Evolutionary conservation across 1,139 yeast species (phyloP), one percentile per base, ranked within the genome.

Genomic region (Scheffersomyces segobiensis): DNA sequence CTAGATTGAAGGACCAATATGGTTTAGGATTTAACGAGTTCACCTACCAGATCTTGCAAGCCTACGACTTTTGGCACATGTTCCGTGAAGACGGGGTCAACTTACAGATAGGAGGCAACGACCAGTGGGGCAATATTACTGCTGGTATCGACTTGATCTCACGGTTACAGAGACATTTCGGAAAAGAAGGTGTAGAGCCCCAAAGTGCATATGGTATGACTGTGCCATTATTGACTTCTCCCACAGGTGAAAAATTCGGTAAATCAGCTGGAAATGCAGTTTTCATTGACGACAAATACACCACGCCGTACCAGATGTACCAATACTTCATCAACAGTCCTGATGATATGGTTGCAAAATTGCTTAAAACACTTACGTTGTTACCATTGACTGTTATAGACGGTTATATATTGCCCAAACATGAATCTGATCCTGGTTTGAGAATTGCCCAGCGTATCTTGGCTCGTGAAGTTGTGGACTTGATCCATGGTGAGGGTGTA

Each of bases 91-190:
- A 85, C 49, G 75, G 79, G 3, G 96, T 95, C 52, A 79, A 82
- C 54, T 73, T 93, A 47, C 98, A 95, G 74, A 86, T 96, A 26
- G 99, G 99, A 18, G 99, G 99, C 8, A 93, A 90, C 69, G 99
- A 95, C 71, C 99, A 95, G 73, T 95, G 98, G 95, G 99, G 99
- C 1, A 95, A 95, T 67, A 96, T 96, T 62, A 92, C 97, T 5
- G 98, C 98, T 0, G 99, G 99, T 0, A 85, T 91, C 54, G 99
- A 95, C 68, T 79, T 96, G 59, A 92, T 95, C 52, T 81, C 89
- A 0, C 78, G 97, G 63, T 72, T 91, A 56, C 79, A 74, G 54
- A 73, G 73, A 52, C 62, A 63, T 7, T 48, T 20, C 22, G 68
- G 65, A 51, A 64, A 63, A 5, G 64, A 64, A 59, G 66, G 63